Evolutionary conservation across 768 basidiomycete species (phyloP).

Genomic region (Tylopilus sp.): DNA sequence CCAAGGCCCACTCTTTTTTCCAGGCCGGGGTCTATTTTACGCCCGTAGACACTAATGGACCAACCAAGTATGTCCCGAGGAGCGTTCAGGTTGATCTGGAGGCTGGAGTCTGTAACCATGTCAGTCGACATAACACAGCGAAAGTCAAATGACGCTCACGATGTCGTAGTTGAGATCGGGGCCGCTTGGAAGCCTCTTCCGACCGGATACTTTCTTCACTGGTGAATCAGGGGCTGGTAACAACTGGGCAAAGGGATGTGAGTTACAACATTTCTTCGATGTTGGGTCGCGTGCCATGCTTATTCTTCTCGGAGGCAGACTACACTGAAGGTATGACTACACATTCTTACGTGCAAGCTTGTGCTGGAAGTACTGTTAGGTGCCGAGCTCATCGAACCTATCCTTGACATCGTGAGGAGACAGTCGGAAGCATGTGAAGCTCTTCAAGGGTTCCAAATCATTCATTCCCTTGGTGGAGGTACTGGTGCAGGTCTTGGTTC

Average conservation of each 20-base stretch:
- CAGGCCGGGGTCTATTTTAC: constrained; percentile 83
- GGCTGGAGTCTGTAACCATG: constrained; percentile 77
- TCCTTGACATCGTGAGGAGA: constrained; percentile 75
- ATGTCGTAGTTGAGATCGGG: constrained; percentile 61
- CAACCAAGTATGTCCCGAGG: constrained; percentile 81
- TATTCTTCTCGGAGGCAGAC: constrained; percentile 40
- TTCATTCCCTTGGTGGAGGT: constrained; percentile 90
- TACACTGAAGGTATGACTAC: constrained; percentile 76
- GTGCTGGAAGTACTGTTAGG: constrained; percentile 41
- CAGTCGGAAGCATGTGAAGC: constrained; percentile 82
- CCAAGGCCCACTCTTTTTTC: background rate
- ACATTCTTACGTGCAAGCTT: background rate
- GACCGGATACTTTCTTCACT: constrained; percentile 81
- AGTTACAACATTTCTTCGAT: constrained; percentile 30
- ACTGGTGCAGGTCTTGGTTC: constrained; percentile 86
- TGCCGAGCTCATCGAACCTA: constrained; percentile 86
- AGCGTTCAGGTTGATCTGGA: constrained; percentile 91
- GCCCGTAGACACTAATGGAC: constrained; percentile 52
- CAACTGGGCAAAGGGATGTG: constrained; percentile 95
- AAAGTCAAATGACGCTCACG: constrained; percentile 1
- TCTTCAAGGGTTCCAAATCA: constrained; percentile 86
- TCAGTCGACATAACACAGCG: constrained; percentile 34
- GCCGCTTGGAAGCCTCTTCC: constrained; percentile 69
- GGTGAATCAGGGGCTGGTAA: constrained; percentile 73
- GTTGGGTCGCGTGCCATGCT: constrained; percentile 13